A percentile compares a stretch with the other conserved stretches of the same genome.
Evolutionary conservation across 257 asterid genomes (phyloP).

Genomic region (Petunia axillaris): DNA sequence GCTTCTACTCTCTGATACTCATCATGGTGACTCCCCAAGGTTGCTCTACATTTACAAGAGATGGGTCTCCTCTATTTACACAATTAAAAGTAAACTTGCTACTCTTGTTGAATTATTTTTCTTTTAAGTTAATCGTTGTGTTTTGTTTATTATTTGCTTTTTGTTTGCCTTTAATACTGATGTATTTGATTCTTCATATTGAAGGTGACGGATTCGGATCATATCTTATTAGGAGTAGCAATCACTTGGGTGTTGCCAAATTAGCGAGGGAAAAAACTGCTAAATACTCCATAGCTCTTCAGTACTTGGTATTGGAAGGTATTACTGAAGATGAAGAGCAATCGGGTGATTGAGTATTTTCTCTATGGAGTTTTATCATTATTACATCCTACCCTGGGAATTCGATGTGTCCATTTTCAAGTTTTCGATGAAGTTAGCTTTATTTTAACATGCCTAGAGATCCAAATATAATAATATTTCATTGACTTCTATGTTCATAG

Average conservation of each 20-base stretch:
- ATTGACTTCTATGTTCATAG: too few relatives aligned
- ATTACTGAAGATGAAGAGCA: constrained; percentile 37
- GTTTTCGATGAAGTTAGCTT: too few relatives aligned
- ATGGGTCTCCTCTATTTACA: constrained; percentile 85
- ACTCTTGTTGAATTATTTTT: background rate
- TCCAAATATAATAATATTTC: too few relatives aligned
- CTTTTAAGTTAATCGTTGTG: background rate
- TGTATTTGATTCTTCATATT: constrained; percentile 18
- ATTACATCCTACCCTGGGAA: too few relatives aligned
- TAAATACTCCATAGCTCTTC: constrained; percentile 84
- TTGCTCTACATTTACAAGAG: constrained; percentile 81
- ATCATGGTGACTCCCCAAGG: constrained; percentile 76
- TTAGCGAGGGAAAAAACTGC: constrained; percentile 45
- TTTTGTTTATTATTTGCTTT: background rate
- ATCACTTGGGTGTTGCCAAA: constrained; percentile 33
- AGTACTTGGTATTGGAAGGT: constrained; percentile 69
- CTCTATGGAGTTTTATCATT: background rate
- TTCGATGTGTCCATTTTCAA: too few relatives aligned
- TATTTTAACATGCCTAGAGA: too few relatives aligned
- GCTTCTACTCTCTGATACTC: constrained; percentile 77
- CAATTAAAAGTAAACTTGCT: constrained; percentile 51
- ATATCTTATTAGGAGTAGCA: constrained; percentile 52
- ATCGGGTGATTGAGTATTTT: background rate
- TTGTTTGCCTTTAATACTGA: background rate
- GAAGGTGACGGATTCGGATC: constrained; percentile 66